Conservation (phyloP, 2,329 filamentous ascomycete genomes). For the Fusarium nygamai region DNA sequence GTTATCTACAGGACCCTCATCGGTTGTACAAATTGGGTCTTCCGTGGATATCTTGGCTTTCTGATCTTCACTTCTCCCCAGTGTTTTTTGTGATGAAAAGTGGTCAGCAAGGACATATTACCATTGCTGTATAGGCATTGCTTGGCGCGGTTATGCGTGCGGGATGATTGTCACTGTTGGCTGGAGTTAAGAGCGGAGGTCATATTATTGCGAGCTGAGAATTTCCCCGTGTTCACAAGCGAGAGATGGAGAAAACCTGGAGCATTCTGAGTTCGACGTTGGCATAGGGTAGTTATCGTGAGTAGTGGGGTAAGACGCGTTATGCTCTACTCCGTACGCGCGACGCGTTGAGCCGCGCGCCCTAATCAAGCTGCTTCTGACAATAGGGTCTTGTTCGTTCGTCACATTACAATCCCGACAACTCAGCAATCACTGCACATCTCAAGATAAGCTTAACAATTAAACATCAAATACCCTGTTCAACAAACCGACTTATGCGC, state of each 20-base stretch:
- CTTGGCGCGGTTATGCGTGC: background rate
- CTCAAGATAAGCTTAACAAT: background rate
- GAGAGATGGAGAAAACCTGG: background rate
- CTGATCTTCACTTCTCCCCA: background rate
- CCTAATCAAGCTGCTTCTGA: background rate
- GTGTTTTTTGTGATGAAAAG: background rate
- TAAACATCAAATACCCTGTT: background rate
- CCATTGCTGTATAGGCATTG: background rate
- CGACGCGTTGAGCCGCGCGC: background rate
- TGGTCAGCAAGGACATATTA: background rate
- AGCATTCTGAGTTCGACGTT: rapidly evolving
- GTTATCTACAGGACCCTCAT: background rate
- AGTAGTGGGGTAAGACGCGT: background rate
- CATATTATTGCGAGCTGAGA: background rate
- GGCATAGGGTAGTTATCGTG: background rate
- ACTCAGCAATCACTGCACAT: background rate
- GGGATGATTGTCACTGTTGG: background rate
- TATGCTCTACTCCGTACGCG: background rate
- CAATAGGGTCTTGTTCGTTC: no score
- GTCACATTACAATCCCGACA: background rate
- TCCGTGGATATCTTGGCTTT: background rate
- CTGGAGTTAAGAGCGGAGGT: background rate
- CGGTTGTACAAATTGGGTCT: slow-evolving; percentile 1
- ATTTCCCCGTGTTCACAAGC: background rate
- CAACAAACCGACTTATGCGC: background rate